Base-by-base conservation (phyloP, 1,139 yeast species). In the Yamadazyma atlantica region DNA sequence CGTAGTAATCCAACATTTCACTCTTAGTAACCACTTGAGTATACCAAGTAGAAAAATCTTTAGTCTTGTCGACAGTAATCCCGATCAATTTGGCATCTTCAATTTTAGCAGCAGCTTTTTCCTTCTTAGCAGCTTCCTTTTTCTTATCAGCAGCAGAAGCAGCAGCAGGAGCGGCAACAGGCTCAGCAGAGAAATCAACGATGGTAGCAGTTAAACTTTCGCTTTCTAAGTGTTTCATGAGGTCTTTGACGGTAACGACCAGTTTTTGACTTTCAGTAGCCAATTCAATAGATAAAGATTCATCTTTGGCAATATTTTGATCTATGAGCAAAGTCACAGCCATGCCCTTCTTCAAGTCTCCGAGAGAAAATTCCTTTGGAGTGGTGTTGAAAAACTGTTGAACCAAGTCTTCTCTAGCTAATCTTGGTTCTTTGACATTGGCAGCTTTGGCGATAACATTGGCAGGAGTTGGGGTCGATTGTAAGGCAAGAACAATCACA, bases 1-100 rank as follows among this genome's bases (percentile, higher is more conserved):
- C 98, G 58, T 94, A 92, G 72, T 94, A 94, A 63, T 94, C 98
- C 58, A 94, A 75, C 95, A 94, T 87, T 66, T 94, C 98, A 64
- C 96, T 95, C 71, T 94, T 94, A 55, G 92, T 85, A 47, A 89
- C 76, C 42, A 94, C 85, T 71, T 94, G 97, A 50, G 90, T 89
- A 72, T 92, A 94, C 99, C 99, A 94, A 38, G 89, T 81, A 44
- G 98, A 81, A 73, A 94, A 94, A 60, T 94, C 98, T 55, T 80
- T 74, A 45, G 82, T 77, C 70, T 92, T 94, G 63, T 89, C 96
- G 37, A 85, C 95, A 33, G 97, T 94, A 60, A 94, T 90, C 63
- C 98, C 98, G 52, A 92, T 88, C 56, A 92, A 73, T 55, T 92
- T 92, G 40, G 96, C 96, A 58, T 88, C 96, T 49, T 85, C 94